These are phyloP conservation scores for Apiospora saccharicola DNA, from an alignment of 2,329 filamentous ascomycete species.

Conservation along the genomic window DNA sequence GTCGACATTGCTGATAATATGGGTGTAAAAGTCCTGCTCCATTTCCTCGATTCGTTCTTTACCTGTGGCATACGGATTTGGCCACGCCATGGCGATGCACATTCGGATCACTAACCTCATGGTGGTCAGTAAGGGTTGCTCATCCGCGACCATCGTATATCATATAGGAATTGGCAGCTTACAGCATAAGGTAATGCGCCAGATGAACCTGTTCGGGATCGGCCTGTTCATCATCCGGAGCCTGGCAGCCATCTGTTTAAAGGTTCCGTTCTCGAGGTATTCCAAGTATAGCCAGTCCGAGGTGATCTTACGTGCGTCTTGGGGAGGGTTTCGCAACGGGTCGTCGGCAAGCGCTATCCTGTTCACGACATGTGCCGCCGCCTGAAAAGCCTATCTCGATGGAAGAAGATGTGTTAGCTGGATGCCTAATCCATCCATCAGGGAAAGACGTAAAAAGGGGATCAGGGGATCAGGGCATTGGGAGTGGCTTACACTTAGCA, in stretches of 20 bases:
- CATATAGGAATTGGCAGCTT: not conserved
- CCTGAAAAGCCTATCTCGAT: not conserved
- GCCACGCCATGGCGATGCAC: conserved; percentile 8
- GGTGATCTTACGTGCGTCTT: not conserved
- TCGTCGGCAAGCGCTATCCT: not conserved
- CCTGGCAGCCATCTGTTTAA: not conserved
- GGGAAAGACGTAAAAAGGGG: not conserved
- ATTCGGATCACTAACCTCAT: not conserved
- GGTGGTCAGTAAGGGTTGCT: not conserved
- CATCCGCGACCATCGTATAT: not conserved
- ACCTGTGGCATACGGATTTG: not conserved
- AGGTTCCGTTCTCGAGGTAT: conserved; percentile 1
- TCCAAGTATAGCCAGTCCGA: conserved; percentile 11
- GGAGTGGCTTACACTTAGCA: not conserved
- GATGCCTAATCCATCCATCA: not conserved
- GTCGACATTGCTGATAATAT: not conserved
- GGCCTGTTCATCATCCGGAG: not conserved
- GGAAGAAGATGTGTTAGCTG: too few species aligned
- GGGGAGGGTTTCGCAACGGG: not conserved
- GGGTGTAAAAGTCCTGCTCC: not conserved
- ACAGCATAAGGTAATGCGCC: not conserved
- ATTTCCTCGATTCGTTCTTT: not conserved
- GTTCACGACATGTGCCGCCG: not conserved
- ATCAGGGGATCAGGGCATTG: not conserved
- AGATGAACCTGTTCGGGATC: not conserved